Evolutionary conservation across 1,284 basidiomycete genomes (phyloP), one percentile per base, ranked within the genome.

Genomic region (Rhodotorula sp.): DNA sequence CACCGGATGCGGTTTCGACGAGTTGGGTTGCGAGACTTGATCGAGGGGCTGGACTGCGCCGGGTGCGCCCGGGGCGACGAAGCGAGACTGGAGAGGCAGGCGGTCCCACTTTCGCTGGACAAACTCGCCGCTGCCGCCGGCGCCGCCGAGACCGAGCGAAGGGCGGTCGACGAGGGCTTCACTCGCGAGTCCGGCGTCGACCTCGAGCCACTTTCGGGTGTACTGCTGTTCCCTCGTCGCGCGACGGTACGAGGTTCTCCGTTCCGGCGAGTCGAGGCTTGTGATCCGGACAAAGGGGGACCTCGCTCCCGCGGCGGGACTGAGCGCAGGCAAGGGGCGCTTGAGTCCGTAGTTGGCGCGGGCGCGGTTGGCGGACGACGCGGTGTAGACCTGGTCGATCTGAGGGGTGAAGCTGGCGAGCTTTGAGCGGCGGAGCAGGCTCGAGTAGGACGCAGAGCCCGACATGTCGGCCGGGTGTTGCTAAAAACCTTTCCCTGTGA

Each of bases 371-470:
- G 60, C 66, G 1, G 62, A 6, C 26, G 61, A 58, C 17, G 77
- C 59, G 3, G 76, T 70, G 72, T 76, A 76, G 48, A 76, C 75
- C 37, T 78, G 77, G 30, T 77, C 77, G 63, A 78, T 69, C 26
- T 63, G 54, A 0, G 71, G 70, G 24, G 59, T 53, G 72, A 65
- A 77, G 20, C 73, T 29, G 3, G 77, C 75, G 54, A 78, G 75
- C 63, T 77, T 76, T 15, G 74, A 76, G 18, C 76, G 74, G 20
- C 75, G 71, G n/a, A 78, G 67, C 48, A 78, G 72, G 30, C 68
- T 54, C 24, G 74, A 73, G 68, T 75, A 75, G 12, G 69, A 68
- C 10, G 73, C 64, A 55, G 69, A 42, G 29, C 54, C 51, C 51
- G 65, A 46, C 59, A 67, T 59, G 24, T n/a, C 1, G 1, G 24